phyloP scores from a whole-genome alignment of 805 yeast species.

The Zygosaccharomyces rouxii region DNA sequence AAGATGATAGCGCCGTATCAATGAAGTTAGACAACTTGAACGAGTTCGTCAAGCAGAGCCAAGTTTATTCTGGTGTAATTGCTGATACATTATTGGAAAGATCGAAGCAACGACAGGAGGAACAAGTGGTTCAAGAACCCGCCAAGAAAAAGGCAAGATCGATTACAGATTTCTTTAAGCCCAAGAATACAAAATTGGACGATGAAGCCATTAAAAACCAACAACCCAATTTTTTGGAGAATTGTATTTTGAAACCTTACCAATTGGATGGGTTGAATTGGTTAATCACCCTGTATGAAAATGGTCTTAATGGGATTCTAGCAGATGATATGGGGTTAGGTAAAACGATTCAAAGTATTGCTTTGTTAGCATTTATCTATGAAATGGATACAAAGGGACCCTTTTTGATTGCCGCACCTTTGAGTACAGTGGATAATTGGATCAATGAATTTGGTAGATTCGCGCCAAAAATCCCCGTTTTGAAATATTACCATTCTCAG shows the following conservation, averaged over 20 bases:
- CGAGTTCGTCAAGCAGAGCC: slow-evolving; percentile 78
- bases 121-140: slow-evolving; percentile 23
- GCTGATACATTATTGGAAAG: slow-evolving; percentile 62
- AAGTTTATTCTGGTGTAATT: slow-evolving; percentile 80
- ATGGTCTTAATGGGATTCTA: slow-evolving; percentile 89
- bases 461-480: slow-evolving; percentile 62
- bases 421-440: slow-evolving; percentile 89
- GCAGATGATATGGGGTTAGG: slow-evolving; percentile 99
- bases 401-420: slow-evolving; percentile 71
- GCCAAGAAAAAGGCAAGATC: slow-evolving; percentile 20
- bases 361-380: slow-evolving; percentile 67
- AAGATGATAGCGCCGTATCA: slow-evolving; percentile 45
- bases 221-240: slow-evolving; percentile 55
- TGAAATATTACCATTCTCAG: slow-evolving; percentile 62
- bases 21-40: slow-evolving; percentile 62
- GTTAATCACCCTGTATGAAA: slow-evolving; percentile 83
- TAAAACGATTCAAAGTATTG: slow-evolving; percentile 83
- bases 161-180: slow-evolving; percentile 25
- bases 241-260: slow-evolving; percentile 69
- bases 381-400: slow-evolving; percentile 80
- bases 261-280: slow-evolving; percentile 90
- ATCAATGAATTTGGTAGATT: slow-evolving; percentile 61
- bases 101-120: slow-evolving; percentile 41
- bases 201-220: slow-evolving; percentile 23
- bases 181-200: slow-evolving; percentile 14